Evolutionary conservation across 2,329 filamentous ascomycete species (phyloP), one percentile per base, ranked within the genome.

Genomic region (Trichoderma simmonsii): DNA sequence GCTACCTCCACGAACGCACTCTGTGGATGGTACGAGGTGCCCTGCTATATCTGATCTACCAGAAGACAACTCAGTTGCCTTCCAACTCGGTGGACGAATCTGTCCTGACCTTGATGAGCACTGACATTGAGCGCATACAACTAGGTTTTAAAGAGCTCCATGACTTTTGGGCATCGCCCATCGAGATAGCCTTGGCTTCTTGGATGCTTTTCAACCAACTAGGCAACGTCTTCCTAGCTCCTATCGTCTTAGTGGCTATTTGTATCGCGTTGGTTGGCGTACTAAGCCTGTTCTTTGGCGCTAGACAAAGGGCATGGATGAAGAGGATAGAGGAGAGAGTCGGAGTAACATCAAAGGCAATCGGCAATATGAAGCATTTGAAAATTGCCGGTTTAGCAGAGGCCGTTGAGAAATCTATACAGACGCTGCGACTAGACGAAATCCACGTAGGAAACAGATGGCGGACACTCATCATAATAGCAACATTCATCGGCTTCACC

Each of bases 131-230:
- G 28, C 28, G 28, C 28, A 30, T 30, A 30, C 28, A 30, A 30
- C 28, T 30, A 30, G 28, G 28, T 30, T 30, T 30, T 30, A 30
- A 30, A 30, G 28, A 30, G 28, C 28, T 30, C 28, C 28, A 30
- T 30, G 28, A 30, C 28, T 30, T 30, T 30, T 30, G 28, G 28
- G 81, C 79, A 0, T 81, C 76, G 51, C 67, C 78, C 0, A 73
- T 86, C 1, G 82, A 87, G 73, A 80, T 85, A 4, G 81, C 76
- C 4, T 67, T 88, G 2, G 83, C 82, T 0, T 82, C 83, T 64
- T 88, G 81, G 76, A 79, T 88, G 0, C 78, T 89, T 1, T 78
- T 86, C 26, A 75, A 74, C 4, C 81, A 86, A 62, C 74, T 89
- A 1, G 86, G 86, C 0, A 77, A 79, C 0, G 85, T 85, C 0